Evolutionary conservation across 805 yeast species (phyloP), one percentile per base, ranked within the genome.

Genomic region (Ogataea salicorniae): DNA sequence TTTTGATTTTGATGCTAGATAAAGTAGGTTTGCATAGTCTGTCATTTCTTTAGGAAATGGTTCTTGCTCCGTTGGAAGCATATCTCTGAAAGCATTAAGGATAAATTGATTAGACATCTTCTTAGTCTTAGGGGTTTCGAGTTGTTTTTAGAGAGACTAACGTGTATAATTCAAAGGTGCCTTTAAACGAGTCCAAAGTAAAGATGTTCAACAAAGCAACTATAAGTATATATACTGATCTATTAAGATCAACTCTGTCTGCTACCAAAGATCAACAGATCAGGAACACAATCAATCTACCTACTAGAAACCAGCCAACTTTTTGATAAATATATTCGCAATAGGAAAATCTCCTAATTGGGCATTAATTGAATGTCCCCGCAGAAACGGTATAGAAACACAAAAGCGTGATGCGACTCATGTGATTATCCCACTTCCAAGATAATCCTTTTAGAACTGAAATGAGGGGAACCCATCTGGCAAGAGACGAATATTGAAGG

Each of bases 1-100:
- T 49, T 77, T 76, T 40, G 75, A 72, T 47, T 71, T 77, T n/a
- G 84, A 69, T 18, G 84, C 74, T 1, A 75, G 62, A 56, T 81
- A 80, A 14, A 81, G 58, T 3, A 76, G 71, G 34, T 67, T 75
- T 6, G 75, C 61, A 59, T 66, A 66, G 17, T 70, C 59, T 13
- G 71, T 56, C 31, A 80, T 59, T 38, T 66, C 62, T 6, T 64
- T 60, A 0, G 83, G 82, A 34, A 68, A 63, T 4, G 74, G 72
- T 2, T 70, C 76, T 0, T 68, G 57, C n/a, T 70, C 61, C 0
- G 77, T 66, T 1, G 84, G 83, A 1, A 76, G 62, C 3, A 80
- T 70, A 50, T 80, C 85, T 37, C 69, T 62, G 41, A 81, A 58
- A 0, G 75, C 73, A 34, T 66, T 53, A 5, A 60, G 54, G 2